These are phyloP conservation scores for Blepharisma japonicum DNA, from an alignment of 73 alveolate genomes.

Conservation along the genomic window DNA sequence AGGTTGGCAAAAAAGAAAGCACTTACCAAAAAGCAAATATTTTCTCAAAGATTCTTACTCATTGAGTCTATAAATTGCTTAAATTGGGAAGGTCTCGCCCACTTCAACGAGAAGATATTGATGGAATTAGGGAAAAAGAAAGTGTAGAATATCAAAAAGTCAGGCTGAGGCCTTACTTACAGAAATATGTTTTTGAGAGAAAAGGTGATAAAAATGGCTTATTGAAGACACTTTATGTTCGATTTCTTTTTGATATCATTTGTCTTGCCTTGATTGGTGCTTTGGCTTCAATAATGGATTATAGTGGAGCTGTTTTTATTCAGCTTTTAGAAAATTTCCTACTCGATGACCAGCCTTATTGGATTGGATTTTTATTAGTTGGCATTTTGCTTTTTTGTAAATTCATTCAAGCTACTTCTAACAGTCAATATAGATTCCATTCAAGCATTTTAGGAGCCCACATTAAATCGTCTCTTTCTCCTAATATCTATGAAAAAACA, in stretches of 20 bases:
- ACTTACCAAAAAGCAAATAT: neutral
- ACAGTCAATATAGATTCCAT: neutral
- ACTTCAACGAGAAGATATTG: neutral
- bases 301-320: neutral
- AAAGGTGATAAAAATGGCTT: neutral
- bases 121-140: neutral
- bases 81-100: constrained; percentile 17
- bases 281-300: neutral
- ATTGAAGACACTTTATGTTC: neutral
- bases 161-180: neutral
- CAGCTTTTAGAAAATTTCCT: neutral
- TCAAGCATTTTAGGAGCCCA: neutral
- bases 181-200: neutral
- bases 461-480: neutral
- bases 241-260: neutral
- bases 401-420: neutral
- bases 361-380: neutral
- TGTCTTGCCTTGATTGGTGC: neutral
- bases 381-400: neutral
- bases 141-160: neutral
- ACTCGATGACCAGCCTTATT: neutral
- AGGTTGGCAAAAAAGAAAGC: neutral
- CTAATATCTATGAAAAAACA: neutral
- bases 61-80: neutral
- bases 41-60: constrained; percentile 1